A percentile compares a stretch with the other conserved stretches of the same genome.
Conservation (phyloP, 352 stramenopile species). For the Globisporangium camurandrum region DNA sequence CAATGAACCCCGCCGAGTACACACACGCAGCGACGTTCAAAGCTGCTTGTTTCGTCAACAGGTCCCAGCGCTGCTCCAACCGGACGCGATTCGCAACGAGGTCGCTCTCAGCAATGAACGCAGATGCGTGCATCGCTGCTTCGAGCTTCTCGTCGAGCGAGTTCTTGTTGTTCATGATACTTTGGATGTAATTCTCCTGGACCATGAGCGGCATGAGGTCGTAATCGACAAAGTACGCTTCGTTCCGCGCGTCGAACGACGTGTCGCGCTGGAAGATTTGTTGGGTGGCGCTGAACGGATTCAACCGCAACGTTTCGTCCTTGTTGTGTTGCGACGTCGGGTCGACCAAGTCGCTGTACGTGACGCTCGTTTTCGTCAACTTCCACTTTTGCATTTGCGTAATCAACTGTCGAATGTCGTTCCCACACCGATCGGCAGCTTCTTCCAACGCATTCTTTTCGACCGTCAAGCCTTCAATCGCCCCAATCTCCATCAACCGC, state of each 20-base stretch:
- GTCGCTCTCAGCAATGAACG: constrained; percentile 87
- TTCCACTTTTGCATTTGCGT: constrained; percentile 97
- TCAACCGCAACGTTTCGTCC: constrained; percentile 91
- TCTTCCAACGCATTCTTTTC: constrained; percentile 97
- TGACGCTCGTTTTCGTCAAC: constrained; percentile 71
- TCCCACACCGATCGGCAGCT: constrained; percentile 93
- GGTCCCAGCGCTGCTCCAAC: constrained; percentile 90
- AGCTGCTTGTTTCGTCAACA: constrained; percentile 89
- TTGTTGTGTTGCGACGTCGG: constrained; percentile 81
- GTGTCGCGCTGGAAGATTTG: constrained; percentile 86
- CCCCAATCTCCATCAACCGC: constrained; percentile 88
- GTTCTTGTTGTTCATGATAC: constrained; percentile 68
- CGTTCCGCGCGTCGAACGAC: constrained; percentile 83
- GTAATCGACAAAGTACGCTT: constrained; percentile 99
- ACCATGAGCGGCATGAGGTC: constrained; percentile 96
- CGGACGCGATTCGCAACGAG: constrained; percentile 73
- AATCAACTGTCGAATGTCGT: constrained; percentile 97
- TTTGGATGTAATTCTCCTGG: constrained; percentile 87
- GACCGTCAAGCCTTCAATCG: constrained; percentile 85
- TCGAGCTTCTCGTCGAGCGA: constrained; percentile 80
- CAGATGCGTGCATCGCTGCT: constrained; percentile 79
- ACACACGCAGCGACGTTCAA: constrained; percentile 87
- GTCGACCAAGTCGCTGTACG: constrained; percentile 82
- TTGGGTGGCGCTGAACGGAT: constrained; percentile 93
- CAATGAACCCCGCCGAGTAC: constrained; percentile 77